phyloP scores from a whole-genome alignment of 371 early-diverging fungal genomes.

The Rhizopus stolonifer region DNA sequence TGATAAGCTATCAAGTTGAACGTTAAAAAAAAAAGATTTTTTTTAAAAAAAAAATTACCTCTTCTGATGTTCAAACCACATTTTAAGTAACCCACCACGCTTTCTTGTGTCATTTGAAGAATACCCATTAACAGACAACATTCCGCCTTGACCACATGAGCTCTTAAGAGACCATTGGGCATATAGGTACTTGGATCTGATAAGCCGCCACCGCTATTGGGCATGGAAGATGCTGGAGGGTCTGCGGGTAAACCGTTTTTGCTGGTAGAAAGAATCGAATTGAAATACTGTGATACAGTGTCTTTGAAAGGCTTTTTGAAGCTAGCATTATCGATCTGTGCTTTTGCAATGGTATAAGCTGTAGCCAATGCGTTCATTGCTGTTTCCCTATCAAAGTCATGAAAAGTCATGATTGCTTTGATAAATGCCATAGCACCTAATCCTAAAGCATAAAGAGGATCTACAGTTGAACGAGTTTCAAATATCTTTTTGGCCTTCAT shows the following conservation, averaged over 20 bases:
- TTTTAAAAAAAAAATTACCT: constrained; percentile 38
- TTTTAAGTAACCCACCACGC: constrained; percentile 54
- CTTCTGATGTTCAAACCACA: constrained; percentile 60
- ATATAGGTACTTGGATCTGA: constrained; percentile 28
- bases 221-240: constrained; percentile 24
- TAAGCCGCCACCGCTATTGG: constrained; percentile 18
- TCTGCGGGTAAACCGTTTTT: constrained; percentile 30
- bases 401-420: constrained; percentile 43
- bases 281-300: constrained; percentile 38
- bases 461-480: constrained; percentile 39
- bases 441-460: constrained; percentile 49
- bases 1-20: constrained; percentile 29
- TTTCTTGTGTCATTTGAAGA: constrained; percentile 61
- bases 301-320: constrained; percentile 40
- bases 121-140: constrained; percentile 54
- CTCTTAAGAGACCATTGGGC: constrained; percentile 59
- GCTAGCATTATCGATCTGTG: constrained; percentile 38
- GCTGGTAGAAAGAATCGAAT: constrained; percentile 24
- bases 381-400: constrained; percentile 31
- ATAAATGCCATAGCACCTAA: constrained; percentile 53
- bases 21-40: neutral
- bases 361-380: constrained; percentile 41
- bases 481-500: constrained; percentile 50
- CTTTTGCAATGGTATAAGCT: constrained; percentile 43
- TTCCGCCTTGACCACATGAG: constrained; percentile 61